Evolutionary conservation across 164 flowering plant genomes (phyloP), one percentile per base, ranked within the genome.

Genomic region (Magnolia changhungtana): DNA sequence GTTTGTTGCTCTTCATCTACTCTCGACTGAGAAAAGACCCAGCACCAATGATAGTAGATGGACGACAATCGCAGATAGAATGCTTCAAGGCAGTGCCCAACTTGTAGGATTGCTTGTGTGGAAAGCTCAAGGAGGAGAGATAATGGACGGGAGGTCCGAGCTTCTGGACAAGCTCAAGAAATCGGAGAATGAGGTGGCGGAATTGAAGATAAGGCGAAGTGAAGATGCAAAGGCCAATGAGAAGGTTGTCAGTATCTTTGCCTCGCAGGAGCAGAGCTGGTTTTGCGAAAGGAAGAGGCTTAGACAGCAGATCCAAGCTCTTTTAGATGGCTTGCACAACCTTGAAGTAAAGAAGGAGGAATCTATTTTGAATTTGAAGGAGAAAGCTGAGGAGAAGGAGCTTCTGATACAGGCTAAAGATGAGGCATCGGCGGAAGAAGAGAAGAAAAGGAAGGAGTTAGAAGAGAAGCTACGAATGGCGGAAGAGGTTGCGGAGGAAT

Each of bases 151-250:
- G 14, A 82, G 77, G 51, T 59, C 68, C 72, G 87, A 88, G 77
- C 86, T 90, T 79, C 73, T 84, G 19, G 76, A 70, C 7, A 87
- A 86, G 87, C 88, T 94, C 3, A 82, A 88, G 83, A 75, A 67
- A 76, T 88, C 91, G 6, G 85, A 88, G 78, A 88, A 77, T 67
- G 91, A 90, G 80, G 79, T 90, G 10, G 86, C 73, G 24, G 91
- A 90, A 71, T 79, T 96, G 87, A 91, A 90, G 86, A 86, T 73
- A 59, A 79, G 75, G 74, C 85, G 99, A 78, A 87, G 82, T 8
- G 99, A 96, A 75, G 97, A 96, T 80, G 97, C 91, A 7, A 92
- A 85, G 75, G 99, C 98, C 6, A 96, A 94, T 76, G 97, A 94
- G 89, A 94, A 89, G 75, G 99, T 96, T 23, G 97, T 87, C 50